Evolutionary conservation across 352 stramenopile genomes (phyloP), one percentile per base, ranked within the genome.

Genomic region (Blastocystis sp.): DNA sequence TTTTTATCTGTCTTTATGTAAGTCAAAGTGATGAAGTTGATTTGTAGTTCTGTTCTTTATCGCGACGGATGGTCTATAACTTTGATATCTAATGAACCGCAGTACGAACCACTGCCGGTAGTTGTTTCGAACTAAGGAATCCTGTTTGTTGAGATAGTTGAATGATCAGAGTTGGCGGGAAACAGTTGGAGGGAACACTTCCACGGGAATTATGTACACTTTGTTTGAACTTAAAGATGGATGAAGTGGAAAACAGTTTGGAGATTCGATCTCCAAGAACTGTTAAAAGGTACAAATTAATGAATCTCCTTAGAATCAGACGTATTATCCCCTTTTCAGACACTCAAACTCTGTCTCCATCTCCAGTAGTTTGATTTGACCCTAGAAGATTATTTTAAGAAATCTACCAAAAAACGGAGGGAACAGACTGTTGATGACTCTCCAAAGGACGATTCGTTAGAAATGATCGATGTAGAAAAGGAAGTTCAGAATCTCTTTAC

Each of bases 381-480:
- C 48, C 5, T 51, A 0, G 1, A 0, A 15, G 3, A 33, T 54
- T n/a, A 37, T 11, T n/a, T 24, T 4, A 9, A 48, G 13, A 3
- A 15, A 22, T 54, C 64, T 35, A 68, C 24, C 4, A 84, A 68
- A 30, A 84, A 66, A 37, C 73, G 30, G 53, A 78, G n/a, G 44
- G 33, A 57, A 24, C 33, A 75, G 22, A n/a, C 24, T 54, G 4
- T 57, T n/a, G 66, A 48, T 35, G 44, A 15, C 6, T 30, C 37
- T 57, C 30, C 27, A 9, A 51, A 53, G 3, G 40, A 48, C 0
- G 33, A 76, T 27, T 33, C 51, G 1, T 57, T 56, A 19, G 24
- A 64, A 42, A 84, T 69, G 68, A 84, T 84, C 37, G 73, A 84
- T 64, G 68, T 84, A 11, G 73, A 84, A 22, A 84, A 84, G 73